These are phyloP conservation scores for Isoetes engelmannii DNA, from an alignment of 83 land plant species.

Conservation along the genomic window DNA sequence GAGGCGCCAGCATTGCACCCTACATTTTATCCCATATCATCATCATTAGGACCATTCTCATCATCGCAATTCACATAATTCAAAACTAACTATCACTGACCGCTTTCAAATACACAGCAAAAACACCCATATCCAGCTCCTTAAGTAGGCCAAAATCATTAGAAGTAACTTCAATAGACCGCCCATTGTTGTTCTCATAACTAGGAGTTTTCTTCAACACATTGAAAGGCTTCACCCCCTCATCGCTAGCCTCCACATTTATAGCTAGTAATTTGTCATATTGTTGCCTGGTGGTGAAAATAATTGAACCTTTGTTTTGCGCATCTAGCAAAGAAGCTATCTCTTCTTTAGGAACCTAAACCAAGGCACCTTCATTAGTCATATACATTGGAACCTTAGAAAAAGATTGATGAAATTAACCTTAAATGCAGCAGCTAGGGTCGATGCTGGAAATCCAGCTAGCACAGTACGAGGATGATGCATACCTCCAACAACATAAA, in stretches of 20 bases:
- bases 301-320: background rate
- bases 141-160: conserved; percentile 33
- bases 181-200: conserved; percentile 53
- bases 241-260: conserved; percentile 22
- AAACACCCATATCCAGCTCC: conserved; percentile 37
- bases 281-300: background rate
- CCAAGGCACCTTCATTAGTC: background rate
- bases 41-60: background rate
- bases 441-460: conserved; percentile 42
- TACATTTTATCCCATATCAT: background rate
- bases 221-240: conserved; percentile 36
- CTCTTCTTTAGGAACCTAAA: conserved; percentile 27
- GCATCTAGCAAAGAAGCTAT: too few relatives aligned
- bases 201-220: conserved; percentile 35
- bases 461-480: conserved; percentile 41
- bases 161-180: conserved; percentile 41
- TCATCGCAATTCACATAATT: background rate
- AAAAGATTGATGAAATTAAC: conserved; percentile 17
- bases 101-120: conserved; percentile 54
- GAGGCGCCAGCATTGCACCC: conserved; percentile 77
- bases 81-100: background rate
- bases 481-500: conserved; percentile 19
- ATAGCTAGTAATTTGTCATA: background rate
- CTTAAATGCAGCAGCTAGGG: conserved; percentile 50
- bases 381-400: background rate